Conservation (phyloP, 139 green algal genomes). For the Chlamydomonas sp. region DNA sequence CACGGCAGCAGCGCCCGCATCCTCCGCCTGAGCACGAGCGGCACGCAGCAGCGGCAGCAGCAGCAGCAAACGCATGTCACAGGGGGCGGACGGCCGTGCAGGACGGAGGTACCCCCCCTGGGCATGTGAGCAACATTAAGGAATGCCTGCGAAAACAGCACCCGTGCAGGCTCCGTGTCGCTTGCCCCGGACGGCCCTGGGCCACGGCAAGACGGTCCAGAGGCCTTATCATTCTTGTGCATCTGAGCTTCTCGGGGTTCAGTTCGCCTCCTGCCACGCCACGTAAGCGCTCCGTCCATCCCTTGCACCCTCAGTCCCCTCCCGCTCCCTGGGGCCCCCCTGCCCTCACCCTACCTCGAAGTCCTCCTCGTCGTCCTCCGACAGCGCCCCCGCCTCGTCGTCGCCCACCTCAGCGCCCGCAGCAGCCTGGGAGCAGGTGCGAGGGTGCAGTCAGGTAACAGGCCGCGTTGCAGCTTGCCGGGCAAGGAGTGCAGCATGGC, state of each 20-base stretch:
- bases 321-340: neutral
- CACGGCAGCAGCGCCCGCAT: neutral
- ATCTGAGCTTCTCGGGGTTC: too few species aligned
- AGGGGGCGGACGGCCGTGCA: too few species aligned
- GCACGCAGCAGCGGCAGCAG: too few species aligned
- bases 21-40: neutral
- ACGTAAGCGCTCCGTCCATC: too few species aligned
- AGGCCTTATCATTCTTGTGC: too few species aligned
- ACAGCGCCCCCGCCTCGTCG: slow-evolving; percentile 28
- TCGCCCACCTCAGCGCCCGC: slow-evolving; percentile 4
- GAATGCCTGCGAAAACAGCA: too few species aligned
- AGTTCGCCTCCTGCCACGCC: too few species aligned
- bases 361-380: slow-evolving; percentile 49
- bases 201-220: too few species aligned
- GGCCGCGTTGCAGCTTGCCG: neutral
- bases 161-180: too few species aligned
- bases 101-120: neutral
- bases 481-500: neutral
- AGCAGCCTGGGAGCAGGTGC: neutral
- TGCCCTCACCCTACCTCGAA: slow-evolving; percentile 19
- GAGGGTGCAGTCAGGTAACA: neutral
- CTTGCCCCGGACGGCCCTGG: too few species aligned
- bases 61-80: neutral
- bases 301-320: neutral
- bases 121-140: too few species aligned